Percentiles rank a stretch among this genome's conserved stretches.
phyloP scores from a whole-genome alignment of 352 stramenopile genomes.

The Pythium myriotylum region DNA sequence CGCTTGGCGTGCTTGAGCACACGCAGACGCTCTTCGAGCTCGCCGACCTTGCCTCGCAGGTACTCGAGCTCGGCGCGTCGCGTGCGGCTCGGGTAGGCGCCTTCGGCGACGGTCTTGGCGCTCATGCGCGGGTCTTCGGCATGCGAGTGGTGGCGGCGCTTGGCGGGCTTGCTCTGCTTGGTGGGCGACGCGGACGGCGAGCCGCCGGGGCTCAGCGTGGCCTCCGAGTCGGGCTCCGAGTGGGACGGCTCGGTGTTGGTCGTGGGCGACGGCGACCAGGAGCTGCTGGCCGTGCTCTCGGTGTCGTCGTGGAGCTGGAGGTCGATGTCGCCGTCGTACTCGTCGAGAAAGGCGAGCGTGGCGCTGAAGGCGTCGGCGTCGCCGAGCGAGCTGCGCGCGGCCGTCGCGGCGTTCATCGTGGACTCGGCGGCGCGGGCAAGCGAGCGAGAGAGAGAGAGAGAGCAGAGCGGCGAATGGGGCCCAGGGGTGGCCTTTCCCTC shows the following conservation, averaged over 20 bases:
- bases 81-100: slow-evolving; percentile 25
- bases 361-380: slow-evolving; percentile 27
- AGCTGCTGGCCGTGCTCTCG: slow-evolving; percentile 9
- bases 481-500: too few relatives aligned
- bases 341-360: slow-evolving; percentile 29
- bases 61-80: slow-evolving; percentile 26
- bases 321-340: slow-evolving; percentile 30
- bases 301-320: slow-evolving; percentile 11
- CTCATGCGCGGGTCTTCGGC: slow-evolving; percentile 22
- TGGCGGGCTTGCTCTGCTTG: slow-evolving; percentile 2
- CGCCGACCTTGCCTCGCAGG: slow-evolving; percentile 16
- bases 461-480: neutral
- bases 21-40: slow-evolving; percentile 23
- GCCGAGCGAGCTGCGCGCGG: neutral
- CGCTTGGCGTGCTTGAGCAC: slow-evolving; percentile 24
- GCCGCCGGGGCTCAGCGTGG: slow-evolving; percentile 3
- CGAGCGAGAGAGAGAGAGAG: too few relatives aligned
- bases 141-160: slow-evolving; percentile 5
- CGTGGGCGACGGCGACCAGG: slow-evolving; percentile 16
- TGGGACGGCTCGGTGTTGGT: slow-evolving; percentile 20
- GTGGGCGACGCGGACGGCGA: slow-evolving; percentile 16
- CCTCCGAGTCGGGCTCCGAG: slow-evolving; percentile 23
- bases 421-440: too few relatives aligned
- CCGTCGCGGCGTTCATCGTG: slow-evolving; percentile 12
- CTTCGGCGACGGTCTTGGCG: slow-evolving; percentile 19